Base-by-base conservation (phyloP, 129 eudicot genomes). In the Glebionis coronaria region DNA sequence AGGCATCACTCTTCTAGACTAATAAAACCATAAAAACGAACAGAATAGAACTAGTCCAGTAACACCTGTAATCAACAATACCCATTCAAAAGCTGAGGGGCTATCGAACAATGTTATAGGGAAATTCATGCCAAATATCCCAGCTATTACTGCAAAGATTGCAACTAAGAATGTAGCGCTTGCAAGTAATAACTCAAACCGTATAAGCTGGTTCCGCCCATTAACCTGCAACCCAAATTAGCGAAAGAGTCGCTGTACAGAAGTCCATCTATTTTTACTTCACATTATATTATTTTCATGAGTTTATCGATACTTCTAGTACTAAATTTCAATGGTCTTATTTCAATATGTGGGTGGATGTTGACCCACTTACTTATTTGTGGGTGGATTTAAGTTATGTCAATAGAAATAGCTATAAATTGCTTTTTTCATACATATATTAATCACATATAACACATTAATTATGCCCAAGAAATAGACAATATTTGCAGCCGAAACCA, bases 41-140 rank as follows among this genome's bases (percentile, higher is more conserved):
- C 63, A 72, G 56, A 85, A 92, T 54, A 92, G 77, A 53, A 86
- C 28, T 10, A 68, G 56, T 35, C 92, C 98, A 15, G 73, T 18
- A 10, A 82, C 73, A 66, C 91, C 96, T 0, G 98, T 86, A 68
- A 88, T 79, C 49, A 80, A 64, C 25, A 88, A 78, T 50, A 88
- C 97, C 95, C 97, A 93, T 51, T 86, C 83, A 81, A 93, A 93
- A 49, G 98, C 95, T 18, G 64, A 52, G 3, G 80, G 73, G 31
- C 79, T 38, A 4, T 82, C 56, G 46, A 93, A 88, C 77, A 93
- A 56, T 3, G 81, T 66, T 61, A 88, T 75, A 12, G 56, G 82
- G 63, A 93, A 93, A 63, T 93, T 93, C 98, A 93, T 93, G 49
- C 98, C 98, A 73, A 93, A 93, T 45, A 93, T 71, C 23, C 98